Conservation (phyloP, 805 yeast species). For the Suhomyces xylopsoci region DNA sequence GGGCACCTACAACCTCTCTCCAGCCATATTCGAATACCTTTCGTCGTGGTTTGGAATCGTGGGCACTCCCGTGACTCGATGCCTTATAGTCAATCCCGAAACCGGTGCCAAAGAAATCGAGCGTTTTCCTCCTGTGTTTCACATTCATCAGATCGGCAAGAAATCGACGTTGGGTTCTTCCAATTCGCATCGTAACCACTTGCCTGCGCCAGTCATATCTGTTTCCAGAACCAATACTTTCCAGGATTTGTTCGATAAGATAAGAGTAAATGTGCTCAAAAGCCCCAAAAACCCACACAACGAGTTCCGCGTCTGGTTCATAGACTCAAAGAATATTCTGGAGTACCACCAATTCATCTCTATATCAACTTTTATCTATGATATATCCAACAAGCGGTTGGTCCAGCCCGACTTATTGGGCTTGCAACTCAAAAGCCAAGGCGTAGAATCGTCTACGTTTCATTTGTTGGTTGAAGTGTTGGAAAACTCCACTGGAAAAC, state of each 20-base stretch:
- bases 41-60: constrained; percentile 54
- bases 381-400: constrained; percentile 26
- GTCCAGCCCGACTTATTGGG: constrained; percentile 22
- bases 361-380: constrained; percentile 25
- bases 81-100: constrained; percentile 20
- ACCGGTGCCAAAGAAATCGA: constrained; percentile 32
- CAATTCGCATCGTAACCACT: neutral
- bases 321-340: constrained; percentile 21
- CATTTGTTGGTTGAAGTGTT: constrained; percentile 6
- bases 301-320: constrained; percentile 37
- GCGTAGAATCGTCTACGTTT: constrained; percentile 11
- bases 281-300: constrained; percentile 10
- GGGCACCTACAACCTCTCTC: constrained; percentile 33
- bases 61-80: constrained; percentile 34
- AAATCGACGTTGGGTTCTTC: constrained; percentile 5
- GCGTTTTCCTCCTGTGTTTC: constrained; percentile 34
- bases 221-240: constrained; percentile 36
- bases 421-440: constrained; percentile 28
- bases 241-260: constrained; percentile 26
- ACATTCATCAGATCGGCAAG: constrained; percentile 31
- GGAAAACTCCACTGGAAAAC: neutral
- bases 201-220: constrained; percentile 12
- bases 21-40: constrained; percentile 43
- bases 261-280: constrained; percentile 21
- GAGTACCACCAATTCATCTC: constrained; percentile 23